Conservation (phyloP, 768 basidiomycete species). For the Lepiota venenata region DNA sequence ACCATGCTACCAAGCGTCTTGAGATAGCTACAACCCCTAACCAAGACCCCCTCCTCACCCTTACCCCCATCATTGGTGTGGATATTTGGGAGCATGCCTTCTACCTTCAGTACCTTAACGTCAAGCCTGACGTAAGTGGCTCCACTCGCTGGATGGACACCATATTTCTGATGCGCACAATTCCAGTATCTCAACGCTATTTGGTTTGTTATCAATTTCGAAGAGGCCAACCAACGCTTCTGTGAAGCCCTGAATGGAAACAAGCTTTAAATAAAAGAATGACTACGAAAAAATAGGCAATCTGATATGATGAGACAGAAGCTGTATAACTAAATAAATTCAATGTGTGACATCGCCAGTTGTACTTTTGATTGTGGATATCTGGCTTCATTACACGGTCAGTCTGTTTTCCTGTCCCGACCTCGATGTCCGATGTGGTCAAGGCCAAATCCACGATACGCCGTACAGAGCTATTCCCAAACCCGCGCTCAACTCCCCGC, state of each 20-base stretch:
- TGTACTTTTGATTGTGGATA: too few species aligned
- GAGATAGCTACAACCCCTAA: constrained; percentile 93
- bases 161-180: constrained; percentile 37
- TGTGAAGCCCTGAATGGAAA: constrained; percentile 28
- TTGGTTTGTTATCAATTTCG: constrained; percentile 96
- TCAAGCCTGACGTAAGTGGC: constrained; percentile 84
- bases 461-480: too few species aligned
- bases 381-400: too few species aligned
- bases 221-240: constrained; percentile 75
- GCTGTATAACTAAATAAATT: neutral
- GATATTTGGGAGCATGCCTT: constrained; percentile 98
- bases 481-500: too few species aligned
- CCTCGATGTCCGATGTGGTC: too few species aligned
- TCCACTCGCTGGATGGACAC: constrained; percentile 26
- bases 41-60: constrained; percentile 83
- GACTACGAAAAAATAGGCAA: too few species aligned
- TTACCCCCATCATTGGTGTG: constrained; percentile 89
- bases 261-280: constrained; percentile 14
- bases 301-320: neutral
- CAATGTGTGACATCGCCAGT: too few species aligned
- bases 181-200: constrained; percentile 88
- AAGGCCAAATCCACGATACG: too few species aligned
- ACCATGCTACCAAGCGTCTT: constrained; percentile 61
- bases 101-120: constrained; percentile 83
- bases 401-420: too few species aligned